Conservation (phyloP, 495 filamentous ascomycete species). For the Neurospora sp. region DNA sequence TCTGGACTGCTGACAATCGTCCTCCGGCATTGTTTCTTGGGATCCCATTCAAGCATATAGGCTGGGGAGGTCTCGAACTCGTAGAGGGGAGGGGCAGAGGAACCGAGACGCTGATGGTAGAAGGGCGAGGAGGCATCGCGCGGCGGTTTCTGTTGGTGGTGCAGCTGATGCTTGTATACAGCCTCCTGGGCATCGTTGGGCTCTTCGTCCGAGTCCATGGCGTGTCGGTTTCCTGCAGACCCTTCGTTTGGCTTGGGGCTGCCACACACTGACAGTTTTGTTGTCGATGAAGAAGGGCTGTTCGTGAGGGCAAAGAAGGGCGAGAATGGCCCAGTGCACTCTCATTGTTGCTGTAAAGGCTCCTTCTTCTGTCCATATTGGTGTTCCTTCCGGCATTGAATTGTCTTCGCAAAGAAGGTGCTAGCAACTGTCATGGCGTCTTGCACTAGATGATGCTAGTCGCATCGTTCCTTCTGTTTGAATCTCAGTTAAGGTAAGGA, state of each 20-base stretch:
- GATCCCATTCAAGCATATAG: slow-evolving; percentile 1
- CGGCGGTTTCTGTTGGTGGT: background rate
- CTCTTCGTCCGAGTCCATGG: background rate
- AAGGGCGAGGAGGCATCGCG: background rate
- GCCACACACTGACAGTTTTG: background rate
- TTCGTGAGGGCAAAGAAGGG: background rate
- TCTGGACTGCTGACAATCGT: slow-evolving; percentile 1
- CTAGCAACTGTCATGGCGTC: background rate
- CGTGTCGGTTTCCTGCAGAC: background rate
- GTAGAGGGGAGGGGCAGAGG: background rate
- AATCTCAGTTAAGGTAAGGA: background rate
- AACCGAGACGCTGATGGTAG: background rate
- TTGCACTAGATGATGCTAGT: background rate
- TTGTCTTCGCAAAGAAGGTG: background rate
- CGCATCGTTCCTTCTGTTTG: background rate
- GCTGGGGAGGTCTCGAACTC: background rate
- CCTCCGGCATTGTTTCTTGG: background rate
- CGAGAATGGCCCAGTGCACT: background rate
- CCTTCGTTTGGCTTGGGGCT: background rate
- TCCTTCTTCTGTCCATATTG: background rate
- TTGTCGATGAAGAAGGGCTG: background rate
- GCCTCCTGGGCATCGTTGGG: background rate
- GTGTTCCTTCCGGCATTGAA: background rate
- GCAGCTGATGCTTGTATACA: background rate
- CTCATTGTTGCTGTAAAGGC: background rate